Percentiles rank a stretch among this genome's conserved stretches.
Evolutionary conservation across 2,329 filamentous ascomycete species (phyloP).

Genomic region (Bipolaris bicolor): DNA sequence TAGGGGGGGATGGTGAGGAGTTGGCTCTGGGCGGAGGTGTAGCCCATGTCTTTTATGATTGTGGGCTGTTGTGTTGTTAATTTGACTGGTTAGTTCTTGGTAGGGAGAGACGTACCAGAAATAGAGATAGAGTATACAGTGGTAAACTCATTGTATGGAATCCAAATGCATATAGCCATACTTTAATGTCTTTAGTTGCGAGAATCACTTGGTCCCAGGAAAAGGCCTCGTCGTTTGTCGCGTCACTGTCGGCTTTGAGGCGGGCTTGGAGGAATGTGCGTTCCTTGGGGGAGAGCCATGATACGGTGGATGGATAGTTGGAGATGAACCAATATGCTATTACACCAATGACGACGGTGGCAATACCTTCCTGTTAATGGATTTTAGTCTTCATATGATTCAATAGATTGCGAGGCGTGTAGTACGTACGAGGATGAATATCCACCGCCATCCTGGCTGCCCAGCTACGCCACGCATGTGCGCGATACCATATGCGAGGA

Average conservation of each 20-base stretch:
- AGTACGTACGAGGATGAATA: constrained; percentile 47
- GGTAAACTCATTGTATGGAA: constrained; percentile 74
- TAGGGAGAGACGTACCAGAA: constrained; percentile 39
- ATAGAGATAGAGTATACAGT: constrained; percentile 47
- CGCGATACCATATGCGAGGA: constrained; percentile 60
- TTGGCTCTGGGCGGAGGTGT: constrained; percentile 51
- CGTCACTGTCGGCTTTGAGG: constrained; percentile 71
- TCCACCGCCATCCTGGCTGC: constrained; percentile 50
- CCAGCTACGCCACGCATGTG: constrained; percentile 65
- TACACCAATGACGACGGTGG: constrained; percentile 44
- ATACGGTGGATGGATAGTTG: constrained; percentile 67
- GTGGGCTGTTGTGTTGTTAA: constrained; percentile 56
- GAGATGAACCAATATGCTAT: constrained; percentile 64
- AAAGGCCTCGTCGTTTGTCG: constrained; percentile 71
- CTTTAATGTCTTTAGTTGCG: constrained; percentile 59
- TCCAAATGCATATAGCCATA: constrained; percentile 67
- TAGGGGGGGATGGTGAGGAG: constrained; percentile 57
- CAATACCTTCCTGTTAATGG: constrained; percentile 39
- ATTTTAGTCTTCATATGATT: constrained; percentile 16
- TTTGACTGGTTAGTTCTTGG: no score
- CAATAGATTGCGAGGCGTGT: no score
- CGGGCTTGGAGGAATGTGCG: constrained; percentile 65
- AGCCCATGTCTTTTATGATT: constrained; percentile 54
- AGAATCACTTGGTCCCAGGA: constrained; percentile 69
- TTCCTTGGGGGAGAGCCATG: constrained; percentile 61